Evolutionary conservation across 129 eudicot genomes (phyloP), one percentile per base, ranked within the genome.

Genomic region (Deinandra increscens): DNA sequence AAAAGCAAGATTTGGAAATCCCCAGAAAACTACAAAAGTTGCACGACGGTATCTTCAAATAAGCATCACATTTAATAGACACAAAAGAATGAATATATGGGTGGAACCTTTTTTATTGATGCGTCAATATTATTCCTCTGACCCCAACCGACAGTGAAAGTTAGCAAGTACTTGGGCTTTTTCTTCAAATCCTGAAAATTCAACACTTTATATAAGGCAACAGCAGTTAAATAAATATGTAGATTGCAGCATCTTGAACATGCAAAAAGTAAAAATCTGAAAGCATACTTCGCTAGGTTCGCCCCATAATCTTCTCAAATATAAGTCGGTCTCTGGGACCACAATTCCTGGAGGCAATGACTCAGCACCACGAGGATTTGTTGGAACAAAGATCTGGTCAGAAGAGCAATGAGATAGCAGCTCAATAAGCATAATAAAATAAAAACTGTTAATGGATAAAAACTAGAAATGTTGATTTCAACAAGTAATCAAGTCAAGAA

Each of bases 311-410:
- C 99, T 89, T 82, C 99, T 82, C 65, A 90, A 71, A 80, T 81
- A 89, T 55, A 85, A 83, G 73, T 94, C 99, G 23, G 97, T 69
- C 65, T 94, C 96, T 13, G 99, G 34, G 69, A 94, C 99, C 65
- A 94, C 96, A 64, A 94, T 94, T 82, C 93, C 96, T 29, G 99
- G 99, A 38, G 99, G 99, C 76, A 94, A 85, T 31, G 95, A 81
- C 79, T 94, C 94, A 20, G 99, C 99, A 73, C 99, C 99, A 36
- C 96, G 97, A 36, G 99, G 99, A 71, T 94, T 94, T 33, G 95
- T 77, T 59, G 99, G 99, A 75, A 93, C 99, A 78, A 63, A 87
- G 51, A 93, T 87, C 99, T 93, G 81, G 72, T 49, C 41, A 69
- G 56, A 78, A 62, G 64, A 66, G 53, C 36, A 22, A 63, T 44